phyloP scores from a whole-genome alignment of 148 eudicot genomes.

The Arctostaphylos glauca region DNA sequence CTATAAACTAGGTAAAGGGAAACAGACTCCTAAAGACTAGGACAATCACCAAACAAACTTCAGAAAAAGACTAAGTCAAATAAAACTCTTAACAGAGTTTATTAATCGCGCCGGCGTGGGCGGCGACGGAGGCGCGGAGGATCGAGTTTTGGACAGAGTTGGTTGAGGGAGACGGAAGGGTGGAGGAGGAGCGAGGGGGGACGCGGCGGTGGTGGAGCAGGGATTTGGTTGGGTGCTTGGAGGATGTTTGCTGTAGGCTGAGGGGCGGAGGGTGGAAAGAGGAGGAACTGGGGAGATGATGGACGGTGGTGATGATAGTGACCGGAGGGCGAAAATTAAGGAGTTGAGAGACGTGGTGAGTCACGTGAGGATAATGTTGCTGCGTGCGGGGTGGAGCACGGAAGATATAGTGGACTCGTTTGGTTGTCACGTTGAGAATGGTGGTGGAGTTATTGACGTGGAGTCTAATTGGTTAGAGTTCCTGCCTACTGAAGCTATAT shows the following conservation, averaged over 20 bases:
- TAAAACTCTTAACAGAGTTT: too few species aligned
- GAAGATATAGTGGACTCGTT: conserved; percentile 51
- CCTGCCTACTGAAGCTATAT: not conserved
- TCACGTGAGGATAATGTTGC: conserved; percentile 24
- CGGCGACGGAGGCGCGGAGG: conserved; percentile 45
- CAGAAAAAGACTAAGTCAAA: too few species aligned
- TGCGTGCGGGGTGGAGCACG: conserved; percentile 54
- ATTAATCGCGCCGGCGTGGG: conserved; percentile 43
- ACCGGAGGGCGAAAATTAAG: not conserved
- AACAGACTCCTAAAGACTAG: too few species aligned
- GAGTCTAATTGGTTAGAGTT: conserved; percentile 20
- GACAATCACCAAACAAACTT: too few species aligned
- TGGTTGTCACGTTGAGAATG: conserved; percentile 18
- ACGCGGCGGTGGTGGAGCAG: conserved; percentile 27
- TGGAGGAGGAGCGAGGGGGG: not conserved
- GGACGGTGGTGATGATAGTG: conserved; percentile 16
- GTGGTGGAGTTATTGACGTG: not conserved
- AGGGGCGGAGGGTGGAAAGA: conserved; percentile 52
- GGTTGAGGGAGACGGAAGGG: conserved; percentile 16
- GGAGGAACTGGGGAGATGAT: conserved; percentile 40
- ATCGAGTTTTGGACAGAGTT: conserved; percentile 47
- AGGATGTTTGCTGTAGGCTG: conserved; percentile 33
- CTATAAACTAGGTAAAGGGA: too few species aligned
- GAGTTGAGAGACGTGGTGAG: conserved; percentile 6
- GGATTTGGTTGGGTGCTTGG: conserved; percentile 34